Percentiles rank a stretch among this genome's conserved stretches.
phyloP scores from a whole-genome alignment of 2,329 filamentous ascomycete genomes.

The Calycina marina region DNA sequence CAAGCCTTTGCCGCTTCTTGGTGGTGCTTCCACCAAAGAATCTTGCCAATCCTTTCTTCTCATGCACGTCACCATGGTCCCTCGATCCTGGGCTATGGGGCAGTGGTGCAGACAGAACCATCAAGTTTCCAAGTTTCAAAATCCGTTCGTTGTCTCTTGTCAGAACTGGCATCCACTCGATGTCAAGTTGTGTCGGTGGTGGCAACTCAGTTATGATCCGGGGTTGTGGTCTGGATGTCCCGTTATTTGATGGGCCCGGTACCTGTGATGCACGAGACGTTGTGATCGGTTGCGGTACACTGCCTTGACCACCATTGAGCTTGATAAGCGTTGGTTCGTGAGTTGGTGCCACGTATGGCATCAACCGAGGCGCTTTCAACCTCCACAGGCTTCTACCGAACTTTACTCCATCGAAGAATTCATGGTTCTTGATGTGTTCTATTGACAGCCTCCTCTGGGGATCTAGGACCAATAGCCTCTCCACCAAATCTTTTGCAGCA shows the following conservation, averaged over 20 bases:
- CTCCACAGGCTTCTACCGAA: constrained; percentile 84
- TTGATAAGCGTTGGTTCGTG: constrained; percentile 64
- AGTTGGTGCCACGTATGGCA: constrained; percentile 64
- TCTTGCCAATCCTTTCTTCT: constrained; percentile 85
- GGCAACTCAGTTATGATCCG: constrained; percentile 88
- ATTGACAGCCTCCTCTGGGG: constrained; percentile 72
- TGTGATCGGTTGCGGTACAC: constrained; percentile 17
- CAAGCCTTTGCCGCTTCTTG: constrained; percentile 84
- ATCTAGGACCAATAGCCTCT: constrained; percentile 79
- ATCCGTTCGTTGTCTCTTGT: constrained; percentile 88
- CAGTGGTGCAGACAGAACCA: constrained; percentile 67
- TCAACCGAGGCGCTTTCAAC: constrained; percentile 73
- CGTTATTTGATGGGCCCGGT: constrained; percentile 24
- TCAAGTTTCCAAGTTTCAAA: constrained; percentile 79
- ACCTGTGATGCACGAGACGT: constrained; percentile 19
- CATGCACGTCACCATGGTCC: constrained; percentile 55
- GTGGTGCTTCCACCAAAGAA: constrained; percentile 86
- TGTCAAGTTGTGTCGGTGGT: constrained; percentile 91
- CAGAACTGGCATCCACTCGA: constrained; percentile 95
- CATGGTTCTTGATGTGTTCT: constrained; percentile 92
- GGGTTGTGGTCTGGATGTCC: constrained; percentile 44
- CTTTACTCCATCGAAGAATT: constrained; percentile 77
- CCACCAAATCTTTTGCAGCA: constrained; percentile 75
- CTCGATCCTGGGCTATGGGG: constrained; percentile 61
- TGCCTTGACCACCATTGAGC: constrained; percentile 37